Evolutionary conservation across 148 eudicot genomes (phyloP), one percentile per base, ranked within the genome.

Genomic region (Dysphania ambrosioides): DNA sequence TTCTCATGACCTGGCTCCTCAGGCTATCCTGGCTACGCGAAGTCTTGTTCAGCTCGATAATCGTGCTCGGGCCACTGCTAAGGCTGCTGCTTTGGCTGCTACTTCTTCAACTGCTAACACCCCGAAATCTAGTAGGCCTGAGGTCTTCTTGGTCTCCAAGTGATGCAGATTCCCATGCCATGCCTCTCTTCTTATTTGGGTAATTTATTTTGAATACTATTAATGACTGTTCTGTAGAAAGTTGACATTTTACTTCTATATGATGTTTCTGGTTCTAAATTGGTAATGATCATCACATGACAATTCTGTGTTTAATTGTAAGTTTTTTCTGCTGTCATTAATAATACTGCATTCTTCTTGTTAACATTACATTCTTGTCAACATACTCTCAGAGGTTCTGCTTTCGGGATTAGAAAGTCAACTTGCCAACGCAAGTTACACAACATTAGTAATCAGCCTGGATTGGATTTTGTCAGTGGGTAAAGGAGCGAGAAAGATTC

Each of bases 51-150:
- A 85, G 80, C 89, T 91, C 0, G 88, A 94, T 79, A 90, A 71
- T 68, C 80, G 91, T 59, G 83, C 87, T 8, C 87, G 87, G 2
- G 88, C 87, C 75, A 76, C 90, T 8, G 88, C 87, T 0, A 75
- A 64, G 36, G 83, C 86, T 9, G 76, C 80, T 81, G 78, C 83
- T 16, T 30, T 76, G 32, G 70, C 58, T 41, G 71, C 63, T 62
- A 75, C 82, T 29, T 78, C 87, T 75, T 91, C 96, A 1, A 88
- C 76, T 82, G 81, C 85, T 23, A 91, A 79, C 69, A 94, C 95
- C 7, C 98, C 97, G 72, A 91, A 87, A 71, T 85, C 89, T 35
- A 94, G 85, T 86, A 88, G 81, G 73, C 97, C 97, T 1, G 97
- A 94, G 81, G 83, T 94, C 24, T 90, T 94, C 56, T 81, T 91